Base-by-base conservation (phyloP, 2,329 filamentous ascomycete genomes). In the Cladosporium cucumerinum region DNA sequence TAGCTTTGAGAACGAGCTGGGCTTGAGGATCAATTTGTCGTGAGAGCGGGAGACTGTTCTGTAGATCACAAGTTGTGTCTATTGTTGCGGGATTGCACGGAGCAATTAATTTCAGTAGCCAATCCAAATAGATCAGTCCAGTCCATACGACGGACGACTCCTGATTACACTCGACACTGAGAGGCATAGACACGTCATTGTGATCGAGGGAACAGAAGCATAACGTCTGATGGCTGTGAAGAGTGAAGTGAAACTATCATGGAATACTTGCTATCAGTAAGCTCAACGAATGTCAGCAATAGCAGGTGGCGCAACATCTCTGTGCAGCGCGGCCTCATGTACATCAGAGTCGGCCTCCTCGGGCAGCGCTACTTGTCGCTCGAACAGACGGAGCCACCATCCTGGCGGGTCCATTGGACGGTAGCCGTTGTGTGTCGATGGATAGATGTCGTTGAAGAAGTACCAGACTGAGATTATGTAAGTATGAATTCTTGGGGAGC, bases 361-460 rank as follows among this genome's bases (percentile, higher is more conserved):
- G 8, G 69, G 66, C 21, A 69, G 18, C 61, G 71, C 72, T 36
- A 71, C 34, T 52, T 75, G 73, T 12, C 80, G 72, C 67, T 89
- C 93, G 73, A 97, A 97, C 21, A 98, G 74, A 49, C 93, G 85
- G 65, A 91, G 86, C 94, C 94, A 99, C 89, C 92, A 97, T 66
- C 82, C 80, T 0, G 95, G 95, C 43, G 95, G 94, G 72, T 97
- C 94, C 57, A 99, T 83, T 0, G 95, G 95, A 64, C 91, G 85
- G 60, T 90, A 89, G 21, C 92, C 92, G 68, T 90, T 88, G 78
- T 97, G 91, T 51, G 97, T 85, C 3, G 93, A 91, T 3, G 95
- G 95, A 78, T 97, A 99, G 18, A 99, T 93, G 76, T 99, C 95
- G 66, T 89, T 91, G 78, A 98, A 97, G 81, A 97, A 99, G 78